Conservation (phyloP, 495 filamentous ascomycete species). For the Neurospora sp. region DNA sequence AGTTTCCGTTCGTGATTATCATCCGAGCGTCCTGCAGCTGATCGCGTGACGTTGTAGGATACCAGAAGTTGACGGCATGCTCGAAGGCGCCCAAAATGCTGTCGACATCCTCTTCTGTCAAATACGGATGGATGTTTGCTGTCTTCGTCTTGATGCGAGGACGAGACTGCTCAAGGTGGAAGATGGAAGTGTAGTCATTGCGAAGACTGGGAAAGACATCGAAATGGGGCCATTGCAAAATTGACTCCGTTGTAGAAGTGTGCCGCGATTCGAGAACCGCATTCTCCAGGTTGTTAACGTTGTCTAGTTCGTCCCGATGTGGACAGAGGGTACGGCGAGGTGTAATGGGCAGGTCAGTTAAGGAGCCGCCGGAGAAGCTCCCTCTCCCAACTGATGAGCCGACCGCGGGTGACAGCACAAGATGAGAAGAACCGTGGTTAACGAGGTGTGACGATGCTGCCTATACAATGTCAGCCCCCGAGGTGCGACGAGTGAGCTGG, state of each 20-base stretch:
- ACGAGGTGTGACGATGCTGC: not conserved
- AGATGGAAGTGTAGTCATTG: conserved; percentile 21
- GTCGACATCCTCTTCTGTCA: conserved; percentile 27
- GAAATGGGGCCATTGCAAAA: conserved; percentile 22
- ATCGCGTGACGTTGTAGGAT: conserved; percentile 19
- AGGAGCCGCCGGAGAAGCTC: conserved; percentile 12
- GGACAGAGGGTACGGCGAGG: not conserved
- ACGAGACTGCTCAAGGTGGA: conserved; percentile 21
- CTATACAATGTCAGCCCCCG: not conserved
- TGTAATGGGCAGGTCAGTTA: conserved; percentile 6
- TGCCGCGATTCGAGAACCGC: conserved; percentile 24
- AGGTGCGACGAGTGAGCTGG: not conserved
- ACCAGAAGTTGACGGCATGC: conserved; percentile 28
- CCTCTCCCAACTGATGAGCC: not conserved
- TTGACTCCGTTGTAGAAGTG: conserved; percentile 23
- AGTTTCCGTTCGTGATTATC: conserved; percentile 8
- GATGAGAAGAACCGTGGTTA: not conserved
- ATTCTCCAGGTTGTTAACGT: conserved; percentile 16
- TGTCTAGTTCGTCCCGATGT: conserved; percentile 2
- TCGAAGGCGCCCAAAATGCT: conserved; percentile 26
- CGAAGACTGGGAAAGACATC: conserved; percentile 22
- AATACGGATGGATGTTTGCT: conserved; percentile 18
- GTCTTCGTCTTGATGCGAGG: conserved; percentile 8
- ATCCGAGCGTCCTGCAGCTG: conserved; percentile 12
- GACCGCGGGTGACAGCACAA: conserved; percentile 2